Conservation (phyloP, 2,329 filamentous ascomycete genomes). For the Escovopsis weberi region DNA sequence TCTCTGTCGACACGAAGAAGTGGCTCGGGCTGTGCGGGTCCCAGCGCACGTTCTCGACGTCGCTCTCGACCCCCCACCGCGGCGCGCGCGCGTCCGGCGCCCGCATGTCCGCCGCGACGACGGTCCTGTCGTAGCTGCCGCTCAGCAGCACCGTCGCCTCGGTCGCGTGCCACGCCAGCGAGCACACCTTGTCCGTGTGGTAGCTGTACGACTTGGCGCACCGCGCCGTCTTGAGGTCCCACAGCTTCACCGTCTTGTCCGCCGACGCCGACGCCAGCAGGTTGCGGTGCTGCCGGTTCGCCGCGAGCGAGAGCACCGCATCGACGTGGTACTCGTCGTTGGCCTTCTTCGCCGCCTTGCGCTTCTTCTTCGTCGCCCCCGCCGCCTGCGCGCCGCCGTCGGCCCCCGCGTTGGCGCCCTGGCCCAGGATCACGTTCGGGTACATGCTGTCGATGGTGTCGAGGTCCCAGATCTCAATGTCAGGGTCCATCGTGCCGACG, state of each 20-base stretch:
- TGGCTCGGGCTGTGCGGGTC: constrained; percentile 84
- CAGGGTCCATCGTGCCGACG: constrained; percentile 91
- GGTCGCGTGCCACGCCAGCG: constrained; percentile 78
- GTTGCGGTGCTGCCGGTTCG: constrained; percentile 88
- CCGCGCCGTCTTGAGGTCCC: constrained; percentile 84
- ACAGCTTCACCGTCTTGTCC: constrained; percentile 94
- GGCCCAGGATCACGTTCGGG: constrained; percentile 86
- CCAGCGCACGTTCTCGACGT: constrained; percentile 88
- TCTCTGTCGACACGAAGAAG: constrained; percentile 93
- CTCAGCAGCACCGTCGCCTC: constrained; percentile 82
- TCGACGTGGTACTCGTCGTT: constrained; percentile 93
- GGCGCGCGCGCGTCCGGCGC: constrained; percentile 70
- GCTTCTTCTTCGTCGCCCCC: constrained; percentile 53
- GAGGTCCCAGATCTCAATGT: constrained; percentile 97
- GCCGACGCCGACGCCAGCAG: constrained; percentile 88
- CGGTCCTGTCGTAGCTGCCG: constrained; percentile 87
- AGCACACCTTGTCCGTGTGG: constrained; percentile 97
- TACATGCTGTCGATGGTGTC: constrained; percentile 97
- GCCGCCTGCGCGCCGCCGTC: constrained; percentile 12
- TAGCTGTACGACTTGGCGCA: constrained; percentile 93
- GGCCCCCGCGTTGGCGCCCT: constrained; percentile 35
- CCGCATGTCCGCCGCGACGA: constrained; percentile 93
- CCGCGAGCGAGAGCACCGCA: constrained; percentile 77
- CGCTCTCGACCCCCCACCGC: constrained; percentile 86
- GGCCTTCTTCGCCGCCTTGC: constrained; percentile 83